These are phyloP conservation scores for Colletotrichum aenigma DNA, from an alignment of 2,329 filamentous ascomycete species.

Conservation along the genomic window DNA sequence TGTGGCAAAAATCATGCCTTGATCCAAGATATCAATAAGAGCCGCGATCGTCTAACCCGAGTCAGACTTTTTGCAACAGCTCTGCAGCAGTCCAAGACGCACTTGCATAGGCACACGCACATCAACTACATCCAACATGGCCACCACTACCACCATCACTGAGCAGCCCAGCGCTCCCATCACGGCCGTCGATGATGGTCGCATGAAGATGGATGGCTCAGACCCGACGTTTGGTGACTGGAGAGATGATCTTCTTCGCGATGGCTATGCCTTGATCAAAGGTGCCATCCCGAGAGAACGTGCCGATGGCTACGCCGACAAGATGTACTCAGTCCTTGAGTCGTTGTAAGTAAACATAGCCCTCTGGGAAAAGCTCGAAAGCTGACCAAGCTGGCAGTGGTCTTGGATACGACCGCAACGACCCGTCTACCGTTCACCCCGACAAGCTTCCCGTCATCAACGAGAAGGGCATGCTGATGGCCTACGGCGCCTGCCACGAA, in stretches of 20 bases:
- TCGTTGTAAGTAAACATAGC: slow-evolving; percentile 21
- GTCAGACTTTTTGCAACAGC: neutral
- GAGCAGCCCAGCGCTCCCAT: neutral
- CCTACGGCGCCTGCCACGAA: slow-evolving; percentile 52
- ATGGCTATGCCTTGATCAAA: slow-evolving; percentile 20
- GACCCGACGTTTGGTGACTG: slow-evolving; percentile 29
- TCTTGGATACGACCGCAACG: slow-evolving; percentile 26
- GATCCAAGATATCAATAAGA: neutral
- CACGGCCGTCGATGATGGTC: slow-evolving; percentile 29
- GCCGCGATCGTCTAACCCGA: neutral
- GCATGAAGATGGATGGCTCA: slow-evolving; percentile 22
- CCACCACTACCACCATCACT: neutral
- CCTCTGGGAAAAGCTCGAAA: fast-evolving
- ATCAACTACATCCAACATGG: slow-evolving; percentile 26
- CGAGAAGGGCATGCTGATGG: slow-evolving; percentile 52
- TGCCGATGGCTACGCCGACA: slow-evolving; percentile 30
- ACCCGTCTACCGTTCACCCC: slow-evolving; percentile 38
- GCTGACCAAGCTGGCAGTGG: neutral
- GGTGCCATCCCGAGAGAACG: slow-evolving; percentile 15
- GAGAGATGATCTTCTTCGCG: slow-evolving; percentile 33
- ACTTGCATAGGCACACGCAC: neutral
- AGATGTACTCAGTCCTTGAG: slow-evolving; percentile 25
- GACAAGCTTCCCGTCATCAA: slow-evolving; percentile 45
- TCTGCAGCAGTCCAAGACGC: neutral
- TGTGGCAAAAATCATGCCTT: neutral